Conservation (phyloP, 257 asterid species). For the Verbena officinalis region DNA sequence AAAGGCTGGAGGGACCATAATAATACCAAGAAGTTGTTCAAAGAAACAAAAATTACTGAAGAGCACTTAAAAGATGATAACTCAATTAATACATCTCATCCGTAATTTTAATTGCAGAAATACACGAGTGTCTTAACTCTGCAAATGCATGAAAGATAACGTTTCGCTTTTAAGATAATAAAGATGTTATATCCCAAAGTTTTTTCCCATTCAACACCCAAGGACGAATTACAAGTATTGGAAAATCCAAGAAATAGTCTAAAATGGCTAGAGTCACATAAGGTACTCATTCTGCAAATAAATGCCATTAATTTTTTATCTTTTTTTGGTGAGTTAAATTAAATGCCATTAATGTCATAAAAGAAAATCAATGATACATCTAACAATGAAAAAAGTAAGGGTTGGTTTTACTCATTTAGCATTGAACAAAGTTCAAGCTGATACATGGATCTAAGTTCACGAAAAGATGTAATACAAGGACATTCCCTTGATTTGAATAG, state of each 20-base stretch:
- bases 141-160: not conserved
- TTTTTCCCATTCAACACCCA: not conserved
- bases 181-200: not conserved
- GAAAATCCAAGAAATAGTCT: not conserved
- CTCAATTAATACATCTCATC: not conserved
- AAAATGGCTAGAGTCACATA: conserved; percentile 9
- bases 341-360: not conserved
- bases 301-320: no score
- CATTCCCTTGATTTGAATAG: not conserved
- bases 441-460: no score
- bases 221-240: not conserved
- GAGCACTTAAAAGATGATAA: not conserved
- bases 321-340: no score
- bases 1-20: no score
- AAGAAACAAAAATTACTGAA: not conserved
- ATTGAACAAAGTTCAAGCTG: no score
- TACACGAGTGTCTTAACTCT: not conserved
- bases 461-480: no score
- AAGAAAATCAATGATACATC: conserved; percentile 1
- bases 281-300: not conserved
- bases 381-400: not conserved
- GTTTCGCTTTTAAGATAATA: no score
- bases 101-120: not conserved
- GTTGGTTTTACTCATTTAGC: conserved; percentile 1
- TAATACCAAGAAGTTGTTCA: not conserved